Conservation (phyloP, 495 filamentous ascomycete species). For the Rhypophila decipiens region DNA sequence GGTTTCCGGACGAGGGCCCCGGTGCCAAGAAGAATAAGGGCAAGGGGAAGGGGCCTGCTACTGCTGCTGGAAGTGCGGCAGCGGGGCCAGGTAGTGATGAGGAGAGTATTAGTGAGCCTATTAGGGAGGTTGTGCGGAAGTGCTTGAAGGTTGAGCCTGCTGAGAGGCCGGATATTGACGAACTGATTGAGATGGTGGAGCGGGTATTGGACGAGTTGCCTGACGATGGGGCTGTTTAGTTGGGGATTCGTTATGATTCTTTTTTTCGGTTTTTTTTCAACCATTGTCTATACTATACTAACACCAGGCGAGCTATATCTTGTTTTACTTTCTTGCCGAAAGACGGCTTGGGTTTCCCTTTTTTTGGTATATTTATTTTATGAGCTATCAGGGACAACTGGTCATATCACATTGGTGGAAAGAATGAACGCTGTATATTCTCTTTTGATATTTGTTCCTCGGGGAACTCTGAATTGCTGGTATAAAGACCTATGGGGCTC, state of each 20-base stretch:
- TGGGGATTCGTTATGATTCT: background rate
- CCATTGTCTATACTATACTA: too few relatives aligned
- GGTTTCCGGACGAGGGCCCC: constrained; percentile 78
- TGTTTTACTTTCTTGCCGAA: too few relatives aligned
- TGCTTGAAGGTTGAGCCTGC: constrained; percentile 89
- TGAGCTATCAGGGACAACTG: too few relatives aligned
- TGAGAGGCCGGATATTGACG: constrained; percentile 85
- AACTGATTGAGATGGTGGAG: constrained; percentile 77
- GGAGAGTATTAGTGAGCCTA: constrained; percentile 59
- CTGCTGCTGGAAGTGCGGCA: constrained; percentile 2
- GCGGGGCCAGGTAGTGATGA: constrained; percentile 18
- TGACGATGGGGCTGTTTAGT: constrained; percentile 50
- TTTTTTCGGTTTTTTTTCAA: too few relatives aligned
- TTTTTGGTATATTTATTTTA: too few relatives aligned
- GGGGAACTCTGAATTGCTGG: too few relatives aligned
- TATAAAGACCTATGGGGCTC: too few relatives aligned
- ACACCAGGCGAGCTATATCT: too few relatives aligned
- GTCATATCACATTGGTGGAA: too few relatives aligned
- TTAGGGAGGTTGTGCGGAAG: constrained; percentile 78
- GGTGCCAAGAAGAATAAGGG: constrained; percentile 47
- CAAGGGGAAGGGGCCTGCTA: constrained; percentile 35
- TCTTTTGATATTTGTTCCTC: too few relatives aligned
- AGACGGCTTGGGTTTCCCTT: too few relatives aligned
- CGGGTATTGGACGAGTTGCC: constrained; percentile 66
- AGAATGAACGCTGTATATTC: too few relatives aligned